Base-by-base conservation (phyloP, 2,329 filamentous ascomycete species). In the Didymosphaeria variabile region DNA sequence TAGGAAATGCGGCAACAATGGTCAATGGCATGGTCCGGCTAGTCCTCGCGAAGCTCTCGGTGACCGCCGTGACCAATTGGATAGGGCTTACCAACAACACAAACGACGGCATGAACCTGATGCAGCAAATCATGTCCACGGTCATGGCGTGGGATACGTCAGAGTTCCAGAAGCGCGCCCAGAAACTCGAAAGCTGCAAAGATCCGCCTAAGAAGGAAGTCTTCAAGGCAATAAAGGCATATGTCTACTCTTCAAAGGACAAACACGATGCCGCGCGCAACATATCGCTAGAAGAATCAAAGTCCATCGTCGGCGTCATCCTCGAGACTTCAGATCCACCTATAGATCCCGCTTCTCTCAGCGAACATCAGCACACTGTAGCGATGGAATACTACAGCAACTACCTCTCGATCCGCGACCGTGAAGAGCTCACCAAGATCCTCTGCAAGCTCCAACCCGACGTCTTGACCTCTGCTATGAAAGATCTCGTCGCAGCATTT, bases 1-100 rank as follows among this genome's bases (percentile, higher is more conserved):
- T 94, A 15, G 90, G 91, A 6, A 95, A 94, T 72, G 91, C 91
- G 0, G 91, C 91, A 1, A 91, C 88, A 21, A 94, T 95, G 91
- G 89, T 94, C 58, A 91, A 86, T 70, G 91, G 85, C 60, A 89
- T 94, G 84, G 85, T 91, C 74, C 86, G 84, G 56, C 80, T 94
- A 17, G 83, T 94, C 17, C 83, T 95, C 15, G 88, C 91, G n/a
- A 95, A 95, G 78, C 80, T 93, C 59, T 91, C 90, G 66, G 82
- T 94, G 5, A 88, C 87, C 1, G 88, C 88, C 8, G 79, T 94
- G 54, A 92, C 91, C 5, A 94, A 93, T 73, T 94, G 90, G 90
- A 85, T 94, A 12, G 91, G 92, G 0, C 75, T 92, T 42, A 93
- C 90, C 0, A 85, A 86, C 50, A 87, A 87, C 50, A 86, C 89